Evolutionary conservation across 768 basidiomycete genomes (phyloP), one percentile per base, ranked within the genome.

Genomic region (Polyporus arcularius): DNA sequence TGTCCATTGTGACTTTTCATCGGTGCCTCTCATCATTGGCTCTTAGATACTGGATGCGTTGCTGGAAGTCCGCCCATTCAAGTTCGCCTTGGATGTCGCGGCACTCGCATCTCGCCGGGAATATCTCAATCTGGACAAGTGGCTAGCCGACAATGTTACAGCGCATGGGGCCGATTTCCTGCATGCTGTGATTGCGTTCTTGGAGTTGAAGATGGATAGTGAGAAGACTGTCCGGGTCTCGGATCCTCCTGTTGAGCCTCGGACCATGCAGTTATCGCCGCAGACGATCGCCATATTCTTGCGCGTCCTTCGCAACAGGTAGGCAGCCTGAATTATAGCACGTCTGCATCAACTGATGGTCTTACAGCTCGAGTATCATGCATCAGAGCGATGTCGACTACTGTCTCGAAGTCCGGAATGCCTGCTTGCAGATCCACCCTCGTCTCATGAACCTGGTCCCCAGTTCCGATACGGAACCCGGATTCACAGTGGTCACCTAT

Each of bases 51-150:
- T 98, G 50, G 95, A 96, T 71, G 83, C 92, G n/a, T 80, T 99
- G 21, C 82, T 99, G 50, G 91, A 94, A 70, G 89, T 94, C 43
- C 87, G 89, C 5, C 92, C 94, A 2, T 94, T 94, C 67, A 85
- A 85, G 8, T 93, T 98, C 68, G 89, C 94, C 1, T 83, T 98
- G 46, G 97, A 99, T 72, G 89, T 98, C 53, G 97, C 97, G 26
- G 90, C 95, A 4, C 78, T 97, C 45, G 96, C 97, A 12, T 94
- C 93, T 39, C 88, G 94, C 43, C 80, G 94, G 66, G 96, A 98
- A 73, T 93, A 95, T 70, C 80, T 98, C 68, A 95, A 99, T 68
- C 80, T 99, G 47, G 96, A 97, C 76, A 96, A 96, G 74, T 99
- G 96, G 96, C 80, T 98, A 15, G 87, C 90, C 14, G 92, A 94